Evolutionary conservation across 2,329 filamentous ascomycete species (phyloP).

Genomic region (Thielaviopsis punctulata): DNA sequence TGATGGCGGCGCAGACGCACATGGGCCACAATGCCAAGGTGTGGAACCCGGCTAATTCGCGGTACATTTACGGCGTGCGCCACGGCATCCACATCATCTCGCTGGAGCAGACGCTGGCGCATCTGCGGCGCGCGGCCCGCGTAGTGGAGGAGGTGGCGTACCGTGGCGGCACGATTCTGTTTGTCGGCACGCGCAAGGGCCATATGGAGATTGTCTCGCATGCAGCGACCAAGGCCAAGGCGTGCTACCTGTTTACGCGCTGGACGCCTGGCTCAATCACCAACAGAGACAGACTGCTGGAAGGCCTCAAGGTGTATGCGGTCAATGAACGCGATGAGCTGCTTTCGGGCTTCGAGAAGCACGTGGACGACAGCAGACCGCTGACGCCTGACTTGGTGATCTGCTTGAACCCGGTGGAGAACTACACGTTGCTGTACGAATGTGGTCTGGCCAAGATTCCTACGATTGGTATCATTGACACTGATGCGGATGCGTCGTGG

Average conservation of each 20-base stretch:
- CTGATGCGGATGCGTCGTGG: conserved; percentile 78
- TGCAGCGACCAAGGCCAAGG: conserved; percentile 60
- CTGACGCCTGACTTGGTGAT: conserved; percentile 81
- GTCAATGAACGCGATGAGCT: conserved; percentile 56
- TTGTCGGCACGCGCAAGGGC: conserved; percentile 71
- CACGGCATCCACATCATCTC: conserved; percentile 86
- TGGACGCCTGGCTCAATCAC: conserved; percentile 89
- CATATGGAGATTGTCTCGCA: conserved; percentile 67
- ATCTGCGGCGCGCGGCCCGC: conserved; percentile 83
- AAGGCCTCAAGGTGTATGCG: conserved; percentile 49
- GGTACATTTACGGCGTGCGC: conserved; percentile 84
- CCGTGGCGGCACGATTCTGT: conserved; percentile 69
- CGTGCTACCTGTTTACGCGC: conserved; percentile 77
- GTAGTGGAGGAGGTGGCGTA: conserved; percentile 77
- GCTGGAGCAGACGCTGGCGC: conserved; percentile 71
- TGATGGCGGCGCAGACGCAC: conserved; percentile 75
- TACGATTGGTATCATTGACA: conserved; percentile 89
- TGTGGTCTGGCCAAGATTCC: conserved; percentile 77
- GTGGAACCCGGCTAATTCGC: conserved; percentile 88
- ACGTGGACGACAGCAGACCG: conserved; percentile 44
- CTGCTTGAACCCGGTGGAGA: conserved; percentile 83
- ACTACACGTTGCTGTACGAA: conserved; percentile 78
- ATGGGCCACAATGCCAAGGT: conserved; percentile 79
- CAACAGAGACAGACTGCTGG: conserved; percentile 81
- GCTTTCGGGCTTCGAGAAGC: conserved; percentile 44